A percentile compares a stretch with the other conserved stretches of the same genome.
These are phyloP conservation scores for Podospora pseudocomata DNA, from an alignment of 495 filamentous ascomycete species.

Conservation along the genomic window DNA sequence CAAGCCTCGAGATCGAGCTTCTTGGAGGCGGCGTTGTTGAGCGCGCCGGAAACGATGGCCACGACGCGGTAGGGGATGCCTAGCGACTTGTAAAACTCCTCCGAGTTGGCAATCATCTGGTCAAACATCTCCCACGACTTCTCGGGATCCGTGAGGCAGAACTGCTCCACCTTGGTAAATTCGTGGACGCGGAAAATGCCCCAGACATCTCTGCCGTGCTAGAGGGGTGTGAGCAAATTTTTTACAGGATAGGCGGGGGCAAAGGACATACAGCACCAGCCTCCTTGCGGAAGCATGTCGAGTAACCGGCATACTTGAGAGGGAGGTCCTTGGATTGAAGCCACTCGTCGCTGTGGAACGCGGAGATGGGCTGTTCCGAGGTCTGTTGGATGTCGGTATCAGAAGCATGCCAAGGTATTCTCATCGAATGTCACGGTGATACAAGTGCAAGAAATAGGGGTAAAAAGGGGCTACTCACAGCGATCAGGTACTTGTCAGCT, in stretches of 20 bases:
- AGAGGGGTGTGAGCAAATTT: slow-evolving; percentile 2
- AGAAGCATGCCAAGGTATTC: neutral
- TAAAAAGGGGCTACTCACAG: slow-evolving; percentile 32
- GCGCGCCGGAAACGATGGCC: slow-evolving; percentile 87
- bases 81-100: slow-evolving; percentile 92
- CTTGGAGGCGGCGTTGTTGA: slow-evolving; percentile 73
- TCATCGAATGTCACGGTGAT: neutral
- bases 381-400: slow-evolving; percentile 44
- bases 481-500: slow-evolving; percentile 91
- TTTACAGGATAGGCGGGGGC: neutral
- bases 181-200: slow-evolving; percentile 98
- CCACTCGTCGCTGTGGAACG: slow-evolving; percentile 92
- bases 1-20: slow-evolving; percentile 97
- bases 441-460: neutral
- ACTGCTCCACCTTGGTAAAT: slow-evolving; percentile 97
- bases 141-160: slow-evolving; percentile 89
- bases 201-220: slow-evolving; percentile 93
- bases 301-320: slow-evolving; percentile 89
- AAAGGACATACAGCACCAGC: slow-evolving; percentile 57
- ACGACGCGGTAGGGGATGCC: slow-evolving; percentile 86
- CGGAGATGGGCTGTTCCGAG: slow-evolving; percentile 90
- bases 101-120: slow-evolving; percentile 80
- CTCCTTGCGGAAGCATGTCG: slow-evolving; percentile 92
- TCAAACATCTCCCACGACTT: slow-evolving; percentile 93
- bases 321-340: slow-evolving; percentile 78